Evolutionary conservation across 2,329 filamentous ascomycete species (phyloP), one percentile per base, ranked within the genome.

Genomic region (Epichloe glyceriae): DNA sequence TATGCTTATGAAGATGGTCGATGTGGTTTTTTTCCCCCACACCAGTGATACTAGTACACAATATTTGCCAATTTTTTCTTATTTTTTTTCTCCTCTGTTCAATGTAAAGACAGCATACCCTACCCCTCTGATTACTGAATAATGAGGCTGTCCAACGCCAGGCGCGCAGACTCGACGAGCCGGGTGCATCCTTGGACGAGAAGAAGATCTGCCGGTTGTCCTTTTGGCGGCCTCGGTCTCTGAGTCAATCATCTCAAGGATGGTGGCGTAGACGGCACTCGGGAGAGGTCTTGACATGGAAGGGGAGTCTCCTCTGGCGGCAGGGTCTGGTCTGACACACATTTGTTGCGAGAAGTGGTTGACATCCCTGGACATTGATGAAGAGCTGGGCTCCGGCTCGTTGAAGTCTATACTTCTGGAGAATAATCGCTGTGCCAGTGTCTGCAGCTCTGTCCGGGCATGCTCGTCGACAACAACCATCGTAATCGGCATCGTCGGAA

Each of bases 241-340:
- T n/a, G 60, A 60, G 54, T 83, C 78, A 7, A 82, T 68, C 65
- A 78, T 70, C 46, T 65, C 63, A 12, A 83, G 66, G 45, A 83
- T 75, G 30, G 63, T 66, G 50, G 70, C 70, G 66, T 83, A 83
- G 15, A 57, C 52, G 22, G 62, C 57, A 41, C 52, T 61, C 14
- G 64, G 63, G n/a, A 62, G 53, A 17, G 62, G 45, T 35, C 57
- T 63, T 17, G 58, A 57, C 11, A 49, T 54, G 17, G 58, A 57
- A 20, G 60, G 56, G 58, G 57, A 40, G 53, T 49, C 15, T 50
- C 53, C 5, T 56, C 50, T 2, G 53, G 53, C 39, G 53, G 51
- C 3, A 53, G 53, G 19, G 53, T 50, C 40, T 59, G 54, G 39
- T 60, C 60, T 19, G 54, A 52, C 50, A 61, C 57, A 47, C 59